A percentile compares a stretch with the other conserved stretches of the same genome.
Conservation (phyloP, 148 eudicot species). For the Rheum nobile region DNA sequence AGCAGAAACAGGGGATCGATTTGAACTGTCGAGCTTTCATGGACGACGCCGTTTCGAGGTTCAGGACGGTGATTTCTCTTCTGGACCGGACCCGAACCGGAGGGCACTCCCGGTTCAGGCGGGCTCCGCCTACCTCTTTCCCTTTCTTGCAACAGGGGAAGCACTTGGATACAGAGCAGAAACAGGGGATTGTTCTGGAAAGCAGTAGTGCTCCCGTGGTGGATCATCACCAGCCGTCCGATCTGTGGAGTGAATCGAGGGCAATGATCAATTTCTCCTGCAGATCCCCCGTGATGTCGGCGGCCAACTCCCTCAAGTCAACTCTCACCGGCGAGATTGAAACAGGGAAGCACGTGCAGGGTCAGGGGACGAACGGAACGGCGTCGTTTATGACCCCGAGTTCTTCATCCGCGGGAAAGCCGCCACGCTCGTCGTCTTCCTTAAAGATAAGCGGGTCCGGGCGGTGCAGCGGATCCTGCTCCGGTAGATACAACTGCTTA, state of each 20-base stretch:
- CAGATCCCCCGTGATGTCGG: slow-evolving; percentile 31
- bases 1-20: slow-evolving; percentile 9
- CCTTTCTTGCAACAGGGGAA: not conserved
- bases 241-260: slow-evolving; percentile 13
- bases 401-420: too few relatives aligned
- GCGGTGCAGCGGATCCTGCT: slow-evolving; percentile 48
- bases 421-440: too few relatives aligned
- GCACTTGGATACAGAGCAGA: not conserved
- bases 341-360: slow-evolving; percentile 4
- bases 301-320: slow-evolving; percentile 42
- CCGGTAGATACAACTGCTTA: slow-evolving; percentile 73
- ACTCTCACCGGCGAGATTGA: slow-evolving; percentile 54
- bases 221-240: not conserved
- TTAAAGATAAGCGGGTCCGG: slow-evolving; percentile 13
- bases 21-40: slow-evolving; percentile 39
- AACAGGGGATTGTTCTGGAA: not conserved
- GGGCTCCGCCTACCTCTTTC: slow-evolving; percentile 7
- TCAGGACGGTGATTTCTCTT: slow-evolving; percentile 62
- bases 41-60: slow-evolving; percentile 50
- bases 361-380: not conserved
- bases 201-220: too few relatives aligned
- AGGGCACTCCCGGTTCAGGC: slow-evolving; percentile 75
- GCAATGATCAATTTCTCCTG: slow-evolving; percentile 48
- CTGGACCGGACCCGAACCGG: slow-evolving; percentile 44
- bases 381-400: slow-evolving; percentile 32